Conservation (phyloP, 176 grass and related monocot genomes). For the Neostapfia colusana region DNA sequence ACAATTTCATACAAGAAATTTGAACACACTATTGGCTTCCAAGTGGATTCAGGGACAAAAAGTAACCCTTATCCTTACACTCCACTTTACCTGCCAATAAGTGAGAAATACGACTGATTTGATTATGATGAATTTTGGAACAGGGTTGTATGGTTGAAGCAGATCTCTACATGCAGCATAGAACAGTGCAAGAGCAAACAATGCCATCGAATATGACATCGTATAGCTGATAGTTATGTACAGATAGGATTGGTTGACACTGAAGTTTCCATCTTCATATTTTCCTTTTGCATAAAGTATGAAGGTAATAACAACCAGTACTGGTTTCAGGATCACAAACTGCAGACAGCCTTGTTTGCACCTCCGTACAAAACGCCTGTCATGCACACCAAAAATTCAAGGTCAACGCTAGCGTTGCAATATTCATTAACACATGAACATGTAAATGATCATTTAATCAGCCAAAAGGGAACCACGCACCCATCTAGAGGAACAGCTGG, state of each 20-base stretch:
- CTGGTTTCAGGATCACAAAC: constrained; percentile 86
- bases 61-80: not conserved
- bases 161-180: constrained; percentile 86
- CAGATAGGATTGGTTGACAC: constrained; percentile 72
- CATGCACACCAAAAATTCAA: constrained; percentile 19
- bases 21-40: not conserved
- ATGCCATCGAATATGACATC: constrained; percentile 69
- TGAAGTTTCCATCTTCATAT: constrained; percentile 84
- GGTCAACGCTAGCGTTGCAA: not conserved
- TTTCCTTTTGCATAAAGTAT: constrained; percentile 80
- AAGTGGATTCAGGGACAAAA: constrained; percentile 11
- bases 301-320: constrained; percentile 85
- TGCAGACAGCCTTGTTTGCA: constrained; percentile 86
- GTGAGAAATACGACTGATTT: constrained; percentile 91
- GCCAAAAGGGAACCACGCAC: constrained; percentile 31
- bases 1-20: not conserved
- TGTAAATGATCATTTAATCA: not conserved
- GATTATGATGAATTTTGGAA: constrained; percentile 89
- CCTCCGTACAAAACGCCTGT: constrained; percentile 81
- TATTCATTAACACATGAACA: not conserved
- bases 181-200: constrained; percentile 77
- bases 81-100: constrained; percentile 75
- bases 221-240: constrained; percentile 89
- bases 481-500: constrained; percentile 79
- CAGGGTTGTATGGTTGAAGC: constrained; percentile 74